These are phyloP conservation scores for Piper betle DNA, from an alignment of 164 flowering plant species.

Conservation along the genomic window DNA sequence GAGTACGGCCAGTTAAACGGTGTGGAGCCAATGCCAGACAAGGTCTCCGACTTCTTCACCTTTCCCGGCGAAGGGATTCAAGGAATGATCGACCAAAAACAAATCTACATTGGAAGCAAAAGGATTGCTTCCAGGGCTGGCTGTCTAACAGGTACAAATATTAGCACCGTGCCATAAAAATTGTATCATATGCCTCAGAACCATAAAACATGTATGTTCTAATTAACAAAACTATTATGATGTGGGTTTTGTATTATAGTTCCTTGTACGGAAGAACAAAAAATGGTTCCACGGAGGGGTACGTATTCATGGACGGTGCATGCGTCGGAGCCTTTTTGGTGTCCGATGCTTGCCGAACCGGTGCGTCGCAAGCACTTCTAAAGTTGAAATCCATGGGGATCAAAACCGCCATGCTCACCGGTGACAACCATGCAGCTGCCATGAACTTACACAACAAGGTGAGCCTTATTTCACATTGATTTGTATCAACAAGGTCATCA, in stretches of 20 bases:
- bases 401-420: slow-evolving; percentile 84
- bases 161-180: background rate
- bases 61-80: slow-evolving; percentile 86
- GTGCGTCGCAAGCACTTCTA: slow-evolving; percentile 48
- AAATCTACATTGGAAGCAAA: slow-evolving; percentile 55
- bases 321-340: slow-evolving; percentile 49
- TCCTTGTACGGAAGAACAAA: slow-evolving; percentile 19
- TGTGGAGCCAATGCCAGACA: slow-evolving; percentile 58
- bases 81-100: slow-evolving; percentile 60
- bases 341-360: slow-evolving; percentile 65
- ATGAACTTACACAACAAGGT: slow-evolving; percentile 65
- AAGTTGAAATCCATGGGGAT: slow-evolving; percentile 55
- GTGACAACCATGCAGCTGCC: slow-evolving; percentile 74
- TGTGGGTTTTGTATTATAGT: slow-evolving; percentile 22
- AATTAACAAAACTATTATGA: no score
- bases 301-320: slow-evolving; percentile 26
- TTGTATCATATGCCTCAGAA: no score
- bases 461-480: no score
- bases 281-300: slow-evolving; percentile 52
- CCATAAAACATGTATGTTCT: no score
- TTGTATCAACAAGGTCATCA: no score
- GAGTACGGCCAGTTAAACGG: slow-evolving; percentile 37
- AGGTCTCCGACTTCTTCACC: slow-evolving; percentile 50
- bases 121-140: slow-evolving; percentile 59
- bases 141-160: slow-evolving; percentile 11